Evolutionary conservation across 108 stramenopile species (phyloP).

Genomic region (Cyclostephanos invisitatus): DNA sequence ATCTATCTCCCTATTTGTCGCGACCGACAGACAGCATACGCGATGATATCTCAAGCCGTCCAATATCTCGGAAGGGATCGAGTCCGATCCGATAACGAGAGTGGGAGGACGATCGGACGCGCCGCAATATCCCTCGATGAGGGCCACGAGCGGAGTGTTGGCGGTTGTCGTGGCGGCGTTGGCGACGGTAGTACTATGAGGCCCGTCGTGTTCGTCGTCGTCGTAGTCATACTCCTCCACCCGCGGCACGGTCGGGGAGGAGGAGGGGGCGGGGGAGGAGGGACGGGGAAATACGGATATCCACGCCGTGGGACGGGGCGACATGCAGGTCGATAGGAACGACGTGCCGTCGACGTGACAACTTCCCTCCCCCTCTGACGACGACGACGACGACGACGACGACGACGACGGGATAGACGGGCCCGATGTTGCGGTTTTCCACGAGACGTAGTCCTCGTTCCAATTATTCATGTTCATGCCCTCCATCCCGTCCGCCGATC

Average conservation of each 20-base stretch:
- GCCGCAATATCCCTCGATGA: slow-evolving; percentile 35
- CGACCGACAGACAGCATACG: slow-evolving; percentile 26
- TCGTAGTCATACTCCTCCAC: too few relatives aligned
- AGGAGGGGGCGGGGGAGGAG: background rate
- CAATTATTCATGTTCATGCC: too few relatives aligned
- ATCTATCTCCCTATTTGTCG: slow-evolving; percentile 15
- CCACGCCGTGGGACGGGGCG: slow-evolving; percentile 24
- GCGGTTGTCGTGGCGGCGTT: background rate
- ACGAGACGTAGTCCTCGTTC: too few relatives aligned
- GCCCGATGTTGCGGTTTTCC: too few relatives aligned
- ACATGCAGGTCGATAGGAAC: slow-evolving; percentile 1
- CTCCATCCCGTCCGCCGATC: too few relatives aligned
- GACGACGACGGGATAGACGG: background rate
- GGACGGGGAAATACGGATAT: slow-evolving; percentile 12
- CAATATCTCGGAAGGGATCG: slow-evolving; percentile 12
- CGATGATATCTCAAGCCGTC: slow-evolving; percentile 8
- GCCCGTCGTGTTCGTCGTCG: background rate
- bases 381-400: too few relatives aligned
- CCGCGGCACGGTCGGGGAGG: too few relatives aligned
- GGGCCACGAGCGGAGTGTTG: slow-evolving; percentile 5
- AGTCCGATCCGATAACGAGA: slow-evolving; percentile 23
- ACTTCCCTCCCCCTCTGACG: background rate
- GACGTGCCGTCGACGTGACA: background rate
- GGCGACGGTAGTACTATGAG: background rate
- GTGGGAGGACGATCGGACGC: slow-evolving; percentile 27